Conservation (phyloP, 768 basidiomycete genomes). For the Atractiella rhizophila region DNA sequence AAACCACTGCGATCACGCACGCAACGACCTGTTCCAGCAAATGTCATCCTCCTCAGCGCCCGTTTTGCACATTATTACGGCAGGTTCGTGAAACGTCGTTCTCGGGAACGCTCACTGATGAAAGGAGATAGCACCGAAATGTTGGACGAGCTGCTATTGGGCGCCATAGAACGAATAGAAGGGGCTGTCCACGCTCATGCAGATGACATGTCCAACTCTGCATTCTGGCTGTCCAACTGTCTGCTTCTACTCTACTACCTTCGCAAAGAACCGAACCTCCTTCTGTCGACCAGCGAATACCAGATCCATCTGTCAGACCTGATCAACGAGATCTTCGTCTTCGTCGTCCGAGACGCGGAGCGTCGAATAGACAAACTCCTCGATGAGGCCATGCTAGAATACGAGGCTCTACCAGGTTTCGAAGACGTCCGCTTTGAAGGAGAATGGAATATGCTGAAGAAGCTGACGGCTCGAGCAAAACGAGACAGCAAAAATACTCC, state of each 20-base stretch:
- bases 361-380: slow-evolving; percentile 62
- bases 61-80: slow-evolving; percentile 82
- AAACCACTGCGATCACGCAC: slow-evolving; percentile 36
- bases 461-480: slow-evolving; percentile 19
- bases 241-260: slow-evolving; percentile 76
- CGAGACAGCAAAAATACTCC: slow-evolving; percentile 16
- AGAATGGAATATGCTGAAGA: slow-evolving; percentile 42
- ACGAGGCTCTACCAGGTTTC: slow-evolving; percentile 44
- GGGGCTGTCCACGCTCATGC: slow-evolving; percentile 70
- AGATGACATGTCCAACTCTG: slow-evolving; percentile 59
- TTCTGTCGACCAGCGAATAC: slow-evolving; percentile 4
- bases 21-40: slow-evolving; percentile 48
- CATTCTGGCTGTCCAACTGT: slow-evolving; percentile 87
- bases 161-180: slow-evolving; percentile 76
- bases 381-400: slow-evolving; percentile 57
- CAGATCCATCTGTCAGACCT: slow-evolving; percentile 74
- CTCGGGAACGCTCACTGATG: too few relatives aligned
- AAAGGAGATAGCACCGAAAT: slow-evolving; percentile 74
- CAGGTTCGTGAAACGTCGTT: too few relatives aligned
- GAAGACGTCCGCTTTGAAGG: slow-evolving; percentile 77
- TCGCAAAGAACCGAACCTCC: slow-evolving; percentile 19
- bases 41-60: slow-evolving; percentile 64
- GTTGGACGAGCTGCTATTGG: slow-evolving; percentile 76
- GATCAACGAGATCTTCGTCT: slow-evolving; percentile 83
- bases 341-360: slow-evolving; percentile 80